Evolutionary conservation across 140 eudicot species (phyloP).

Genomic region (Ambrosia hybrid): DNA sequence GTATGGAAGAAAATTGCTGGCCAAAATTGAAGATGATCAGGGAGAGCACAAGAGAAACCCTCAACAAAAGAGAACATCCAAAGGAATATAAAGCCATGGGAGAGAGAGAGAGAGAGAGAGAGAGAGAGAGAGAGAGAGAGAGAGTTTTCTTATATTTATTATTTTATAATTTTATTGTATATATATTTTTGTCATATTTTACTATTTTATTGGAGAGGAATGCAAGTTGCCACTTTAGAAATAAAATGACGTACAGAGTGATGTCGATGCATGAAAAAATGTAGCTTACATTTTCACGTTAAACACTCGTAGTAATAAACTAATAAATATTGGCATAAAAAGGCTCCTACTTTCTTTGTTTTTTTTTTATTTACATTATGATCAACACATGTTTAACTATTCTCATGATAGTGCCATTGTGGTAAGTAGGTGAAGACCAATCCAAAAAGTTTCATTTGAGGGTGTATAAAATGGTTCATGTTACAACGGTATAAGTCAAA

Average conservation of each 20-base stretch:
- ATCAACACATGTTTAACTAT: no score
- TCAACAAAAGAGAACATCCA: slow-evolving; percentile 22
- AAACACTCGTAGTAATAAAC: background rate
- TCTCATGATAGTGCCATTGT: no score
- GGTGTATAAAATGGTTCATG: no score
- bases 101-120: background rate
- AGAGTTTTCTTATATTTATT: background rate
- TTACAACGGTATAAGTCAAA: no score
- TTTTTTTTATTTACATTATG: no score
- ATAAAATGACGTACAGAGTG: slow-evolving; percentile 19
- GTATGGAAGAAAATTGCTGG: slow-evolving; percentile 10
- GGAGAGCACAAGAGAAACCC: slow-evolving; percentile 27
- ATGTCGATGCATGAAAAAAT: slow-evolving; percentile 19
- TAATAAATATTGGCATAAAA: no score
- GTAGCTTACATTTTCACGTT: background rate
- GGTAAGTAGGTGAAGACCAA: no score
- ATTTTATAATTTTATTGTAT: background rate
- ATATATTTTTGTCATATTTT: background rate
- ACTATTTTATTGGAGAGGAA: background rate
- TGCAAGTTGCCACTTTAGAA: slow-evolving; percentile 26
- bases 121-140: background rate
- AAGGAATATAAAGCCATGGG: slow-evolving; percentile 27
- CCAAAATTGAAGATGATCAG: slow-evolving; percentile 10
- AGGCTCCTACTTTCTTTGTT: background rate
- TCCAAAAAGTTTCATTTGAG: no score